Conservation (phyloP, 257 asterid genomes). For the Scutellaria galericulata region DNA sequence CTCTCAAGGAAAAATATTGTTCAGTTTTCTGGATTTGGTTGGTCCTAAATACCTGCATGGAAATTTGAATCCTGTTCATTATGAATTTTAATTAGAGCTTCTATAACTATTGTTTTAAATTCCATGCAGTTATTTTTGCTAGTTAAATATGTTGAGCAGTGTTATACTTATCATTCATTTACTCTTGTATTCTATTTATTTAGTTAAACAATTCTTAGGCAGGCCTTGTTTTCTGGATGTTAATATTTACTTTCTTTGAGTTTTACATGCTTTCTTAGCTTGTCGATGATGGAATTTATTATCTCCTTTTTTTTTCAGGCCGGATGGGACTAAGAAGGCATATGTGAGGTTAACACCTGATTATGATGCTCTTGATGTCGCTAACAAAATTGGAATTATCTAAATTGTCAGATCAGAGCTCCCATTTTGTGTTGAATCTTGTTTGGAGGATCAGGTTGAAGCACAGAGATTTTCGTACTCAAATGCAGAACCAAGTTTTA, state of each 20-base stretch:
- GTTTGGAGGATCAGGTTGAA: slow-evolving; percentile 25
- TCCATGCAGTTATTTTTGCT: background rate
- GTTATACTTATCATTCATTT: background rate
- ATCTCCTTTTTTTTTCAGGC: slow-evolving; percentile 46
- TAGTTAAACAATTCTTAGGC: too few relatives aligned
- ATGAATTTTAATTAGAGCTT: background rate
- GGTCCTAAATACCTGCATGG: background rate
- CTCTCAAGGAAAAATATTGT: background rate
- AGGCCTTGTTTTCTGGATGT: background rate
- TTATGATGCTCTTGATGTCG: slow-evolving; percentile 65
- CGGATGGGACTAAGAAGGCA: slow-evolving; percentile 63
- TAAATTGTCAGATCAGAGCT: slow-evolving; percentile 28
- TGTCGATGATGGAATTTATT: background rate
- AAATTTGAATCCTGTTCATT: background rate
- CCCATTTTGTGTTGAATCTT: slow-evolving; percentile 29
- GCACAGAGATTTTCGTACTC: slow-evolving; percentile 21
- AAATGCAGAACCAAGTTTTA: slow-evolving; percentile 15
- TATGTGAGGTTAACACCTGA: slow-evolving; percentile 67
- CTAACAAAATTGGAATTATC: slow-evolving; percentile 68
- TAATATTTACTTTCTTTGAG: background rate
- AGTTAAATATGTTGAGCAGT: background rate
- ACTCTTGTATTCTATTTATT: too few relatives aligned
- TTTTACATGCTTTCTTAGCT: background rate
- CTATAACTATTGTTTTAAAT: background rate
- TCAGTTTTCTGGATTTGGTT: background rate